phyloP scores from a whole-genome alignment of 2,329 filamentous ascomycete genomes.

The Aspergillus sp. region DNA sequence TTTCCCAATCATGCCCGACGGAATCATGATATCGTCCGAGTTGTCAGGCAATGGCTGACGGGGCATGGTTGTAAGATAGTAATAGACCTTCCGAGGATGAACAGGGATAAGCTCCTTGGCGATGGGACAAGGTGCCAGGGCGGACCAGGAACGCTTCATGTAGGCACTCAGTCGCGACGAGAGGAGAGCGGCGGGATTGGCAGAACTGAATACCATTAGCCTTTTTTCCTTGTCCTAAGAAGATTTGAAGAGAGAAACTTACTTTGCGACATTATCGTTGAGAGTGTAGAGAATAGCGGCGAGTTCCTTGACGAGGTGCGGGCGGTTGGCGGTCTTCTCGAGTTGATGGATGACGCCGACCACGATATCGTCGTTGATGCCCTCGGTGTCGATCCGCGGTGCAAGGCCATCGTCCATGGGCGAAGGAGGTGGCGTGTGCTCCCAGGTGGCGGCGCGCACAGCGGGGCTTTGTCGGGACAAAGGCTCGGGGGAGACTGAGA shows the following conservation, averaged over 20 bases:
- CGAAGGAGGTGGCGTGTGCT: constrained; percentile 75
- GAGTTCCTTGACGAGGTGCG: constrained; percentile 90
- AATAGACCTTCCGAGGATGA: constrained; percentile 92
- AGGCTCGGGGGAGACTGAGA: constrained; percentile 37
- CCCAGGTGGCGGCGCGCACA: constrained; percentile 47
- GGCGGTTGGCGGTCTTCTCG: constrained; percentile 81
- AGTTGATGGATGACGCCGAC: constrained; percentile 82
- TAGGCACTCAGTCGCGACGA: constrained; percentile 86
- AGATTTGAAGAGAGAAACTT: constrained; percentile 41
- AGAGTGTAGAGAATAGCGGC: constrained; percentile 69
- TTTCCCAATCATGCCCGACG: constrained; percentile 43
- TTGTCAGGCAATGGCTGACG: constrained; percentile 72
- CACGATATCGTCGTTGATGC: constrained; percentile 92
- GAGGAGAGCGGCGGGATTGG: constrained; percentile 90
- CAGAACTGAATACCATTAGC: constrained; percentile 58
- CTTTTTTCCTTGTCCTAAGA: no score
- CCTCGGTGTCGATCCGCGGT: constrained; percentile 65
- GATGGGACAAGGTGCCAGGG: constrained; percentile 72
- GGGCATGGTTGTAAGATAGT: constrained; percentile 83
- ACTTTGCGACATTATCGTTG: constrained; percentile 86
- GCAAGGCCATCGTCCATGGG: constrained; percentile 48
- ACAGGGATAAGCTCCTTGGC: constrained; percentile 89
- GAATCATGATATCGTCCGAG: constrained; percentile 45
- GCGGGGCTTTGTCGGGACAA: constrained; percentile 18
- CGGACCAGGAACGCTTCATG: constrained; percentile 78